Evolutionary conservation across 192 early-diverging fungal species (phyloP), one percentile per base, ranked within the genome.

Genomic region (Coemansia sp.): DNA sequence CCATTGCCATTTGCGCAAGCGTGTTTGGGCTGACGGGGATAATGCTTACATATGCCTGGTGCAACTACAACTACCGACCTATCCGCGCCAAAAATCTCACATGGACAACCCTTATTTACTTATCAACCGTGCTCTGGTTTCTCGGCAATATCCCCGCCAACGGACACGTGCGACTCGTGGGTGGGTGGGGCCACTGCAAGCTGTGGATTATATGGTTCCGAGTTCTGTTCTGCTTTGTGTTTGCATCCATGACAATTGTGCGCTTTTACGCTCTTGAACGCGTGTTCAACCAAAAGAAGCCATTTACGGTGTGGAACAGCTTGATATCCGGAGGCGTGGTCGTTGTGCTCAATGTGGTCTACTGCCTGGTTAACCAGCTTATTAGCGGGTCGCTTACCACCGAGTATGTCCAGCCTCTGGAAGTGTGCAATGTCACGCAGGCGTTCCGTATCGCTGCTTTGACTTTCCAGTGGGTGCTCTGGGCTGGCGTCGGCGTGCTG

Each of bases 271-370:
- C 72, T 3, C 62, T 76, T 1, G 65, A 76, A 50, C 65, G 72
- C 16, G 72, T 76, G 32, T 76, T 76, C 37, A 76, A 65, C 41
- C 72, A 76, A 46, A 46, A 63, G 20, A 76, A 76, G 58, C 66
- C 72, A 12, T 76, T 76, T 40, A 62, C 62, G 6, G 42, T 39
- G 2, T 52, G 56, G 32, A 59, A 45, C 31, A 43, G 45, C 45
- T 11, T 68, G 5, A 43, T 46, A 21, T 34, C 52, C 8, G 17
- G 42, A 11, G 15, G 6, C 7, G 38, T 58, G 20, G 58, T 68
- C 3, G 23, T 64, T 12, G 6, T 45, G 6, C 28, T 64, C 14
- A 62, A 62, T 58, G 56, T 64, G 3, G 4, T 36, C 3, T 68
- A 39, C 30, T 49, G 51, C n/a, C 11, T 75, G 18, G 37, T 64